These are phyloP conservation scores for Lepiota brunneoincarnata DNA, from an alignment of 768 basidiomycete genomes.

Conservation along the genomic window DNA sequence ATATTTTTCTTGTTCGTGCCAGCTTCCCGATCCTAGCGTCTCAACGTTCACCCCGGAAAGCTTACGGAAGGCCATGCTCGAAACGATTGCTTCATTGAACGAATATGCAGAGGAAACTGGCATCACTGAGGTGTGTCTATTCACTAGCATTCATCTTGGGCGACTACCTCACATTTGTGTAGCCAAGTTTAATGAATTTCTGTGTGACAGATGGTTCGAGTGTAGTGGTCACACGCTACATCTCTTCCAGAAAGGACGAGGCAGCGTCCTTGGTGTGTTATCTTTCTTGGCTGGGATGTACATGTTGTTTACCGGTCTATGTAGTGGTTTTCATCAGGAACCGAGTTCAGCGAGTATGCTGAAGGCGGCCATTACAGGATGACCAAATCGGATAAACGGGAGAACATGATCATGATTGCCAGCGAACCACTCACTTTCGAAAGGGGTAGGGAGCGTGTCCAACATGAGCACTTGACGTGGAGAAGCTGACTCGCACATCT, in stretches of 20 bases:
- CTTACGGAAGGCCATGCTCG: conserved; percentile 83
- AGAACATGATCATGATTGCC: conserved; percentile 94
- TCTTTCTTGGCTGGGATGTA: neutral
- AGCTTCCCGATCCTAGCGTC: conserved; percentile 83
- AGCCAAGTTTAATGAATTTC: conserved; percentile 94
- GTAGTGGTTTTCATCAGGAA: conserved; percentile 95
- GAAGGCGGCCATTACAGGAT: conserved; percentile 92
- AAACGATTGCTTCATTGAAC: conserved; percentile 82
- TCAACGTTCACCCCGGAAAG: conserved; percentile 67
- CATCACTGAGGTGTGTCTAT: conserved; percentile 59
- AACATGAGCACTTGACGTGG: neutral
- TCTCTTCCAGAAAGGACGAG: conserved; percentile 87
- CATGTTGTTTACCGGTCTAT: conserved; percentile 2
- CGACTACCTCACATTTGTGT: neutral
- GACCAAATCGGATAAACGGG: conserved; percentile 93
- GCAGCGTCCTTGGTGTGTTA: conserved; percentile 79
- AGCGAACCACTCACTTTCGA: conserved; percentile 97
- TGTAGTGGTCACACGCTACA: conserved; percentile 92
- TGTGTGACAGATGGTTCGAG: conserved; percentile 95
- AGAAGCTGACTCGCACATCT: conserved; percentile 1
- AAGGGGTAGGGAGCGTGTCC: conserved; percentile 50
- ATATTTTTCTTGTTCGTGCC: conserved; percentile 9
- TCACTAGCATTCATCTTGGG: conserved; percentile 1
- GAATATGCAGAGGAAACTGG: conserved; percentile 67
- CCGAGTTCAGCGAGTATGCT: conserved; percentile 86